These are phyloP conservation scores for Dothistroma pini DNA, from an alignment of 2,329 filamentous ascomycete genomes.

Conservation along the genomic window DNA sequence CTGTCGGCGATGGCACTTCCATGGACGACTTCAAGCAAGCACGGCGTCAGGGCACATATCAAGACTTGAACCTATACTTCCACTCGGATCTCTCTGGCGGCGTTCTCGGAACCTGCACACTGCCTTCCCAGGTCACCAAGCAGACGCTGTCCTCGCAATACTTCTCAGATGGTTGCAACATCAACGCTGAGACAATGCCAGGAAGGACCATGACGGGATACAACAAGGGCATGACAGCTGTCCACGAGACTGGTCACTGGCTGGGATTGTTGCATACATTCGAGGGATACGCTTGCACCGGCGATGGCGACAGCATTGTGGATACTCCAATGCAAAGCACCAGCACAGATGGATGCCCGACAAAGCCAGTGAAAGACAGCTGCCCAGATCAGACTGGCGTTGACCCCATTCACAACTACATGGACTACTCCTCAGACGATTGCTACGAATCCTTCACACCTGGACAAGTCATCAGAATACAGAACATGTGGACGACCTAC, in stretches of 20 bases:
- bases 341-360: conserved; percentile 55
- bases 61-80: conserved; percentile 58
- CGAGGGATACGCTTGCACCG: conserved; percentile 44
- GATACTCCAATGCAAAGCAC: conserved; percentile 43
- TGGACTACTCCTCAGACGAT: conserved; percentile 57
- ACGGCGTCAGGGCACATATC: conserved; percentile 53
- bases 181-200: conserved; percentile 56
- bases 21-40: conserved; percentile 51
- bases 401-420: conserved; percentile 57
- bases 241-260: conserved; percentile 50
- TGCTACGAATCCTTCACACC: conserved; percentile 54
- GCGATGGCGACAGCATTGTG: conserved; percentile 44
- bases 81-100: conserved; percentile 49
- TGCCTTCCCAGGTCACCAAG: conserved; percentile 41
- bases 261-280: conserved; percentile 47
- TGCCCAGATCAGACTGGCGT: conserved; percentile 46
- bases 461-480: conserved; percentile 50
- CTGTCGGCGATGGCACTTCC: conserved; percentile 40
- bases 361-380: conserved; percentile 46
- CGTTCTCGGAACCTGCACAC: conserved; percentile 54
- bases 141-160: conserved; percentile 38
- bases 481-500: conserved; percentile 49
- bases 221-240: conserved; percentile 45
- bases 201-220: conserved; percentile 49
- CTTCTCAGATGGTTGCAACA: conserved; percentile 54